Base-by-base conservation (phyloP, 2,329 filamentous ascomycete species). In the Cordyceps cicadae region DNA sequence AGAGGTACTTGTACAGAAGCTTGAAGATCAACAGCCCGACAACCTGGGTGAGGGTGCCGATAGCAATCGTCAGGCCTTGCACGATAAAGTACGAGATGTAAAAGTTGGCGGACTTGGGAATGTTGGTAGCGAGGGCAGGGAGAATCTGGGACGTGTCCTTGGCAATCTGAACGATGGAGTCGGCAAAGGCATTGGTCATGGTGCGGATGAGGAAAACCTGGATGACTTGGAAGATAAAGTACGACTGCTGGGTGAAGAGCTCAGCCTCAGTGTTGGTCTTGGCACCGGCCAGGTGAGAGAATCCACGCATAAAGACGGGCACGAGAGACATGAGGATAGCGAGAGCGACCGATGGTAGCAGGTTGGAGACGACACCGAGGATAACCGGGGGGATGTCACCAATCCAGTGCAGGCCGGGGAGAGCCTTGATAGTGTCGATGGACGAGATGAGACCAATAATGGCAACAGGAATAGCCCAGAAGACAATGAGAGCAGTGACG, bases 151-250 rank as follows among this genome's bases (percentile, higher is more conserved):
- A 71, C 0, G 92, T 91, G 4, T 90, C 67, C 0, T 85, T 45
- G 15, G 86, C 77, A 53, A 95, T 86, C 21, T 84, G 67, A 26
- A 81, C 75, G 1, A 86, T 79, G 0, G 90, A 85, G 7, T 87
- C 82, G 3, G 90, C 85, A 11, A 92, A 92, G 1, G 91, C 87
- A 17, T 91, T 93, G 1, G 89, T 83, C 34, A 97, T 66, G 0
- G 93, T 96, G 0, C 90, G 87, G 54, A 97, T 85, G 61, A 97
- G 76, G 76, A 97, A 97, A 50, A 96, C 90, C 71, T 97, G 92
- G 21, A 97, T 81, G 49, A 97, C 85, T 72, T 94, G 90, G 76
- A 95, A 95, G 51, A 83, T 85, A 69, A 96, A 99, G 79, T 95
- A 97, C 66, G 86, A 89, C 69, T 92, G 94, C 70, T 97, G 91